Percentiles rank a stretch among this genome's conserved stretches.
Evolutionary conservation across 768 basidiomycete genomes (phyloP).

Genomic region (Chalciporus piperatus): DNA sequence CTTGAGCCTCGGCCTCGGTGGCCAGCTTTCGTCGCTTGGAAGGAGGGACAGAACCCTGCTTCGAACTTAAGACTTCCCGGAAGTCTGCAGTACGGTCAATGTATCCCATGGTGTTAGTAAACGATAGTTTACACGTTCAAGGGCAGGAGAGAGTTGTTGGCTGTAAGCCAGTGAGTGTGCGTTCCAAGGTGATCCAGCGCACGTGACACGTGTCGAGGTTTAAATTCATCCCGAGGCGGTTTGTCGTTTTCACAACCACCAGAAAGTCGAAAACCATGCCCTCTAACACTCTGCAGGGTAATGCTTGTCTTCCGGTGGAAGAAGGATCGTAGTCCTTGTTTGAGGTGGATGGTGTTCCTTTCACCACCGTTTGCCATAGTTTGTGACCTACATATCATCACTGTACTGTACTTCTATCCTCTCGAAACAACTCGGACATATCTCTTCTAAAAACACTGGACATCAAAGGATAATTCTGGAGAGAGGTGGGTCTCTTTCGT

Average conservation of each 20-base stretch:
- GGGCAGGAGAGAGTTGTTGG: not conserved
- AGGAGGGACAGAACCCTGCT: slow-evolving; percentile 41
- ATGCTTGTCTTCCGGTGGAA: slow-evolving; percentile 31
- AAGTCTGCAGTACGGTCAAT: slow-evolving; percentile 65
- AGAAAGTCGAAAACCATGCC: slow-evolving; percentile 19
- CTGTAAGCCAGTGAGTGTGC: too few relatives aligned
- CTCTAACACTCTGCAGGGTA: slow-evolving; percentile 8
- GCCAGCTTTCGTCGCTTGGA: slow-evolving; percentile 49
- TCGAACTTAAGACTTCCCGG: slow-evolving; percentile 46
- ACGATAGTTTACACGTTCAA: not conserved
- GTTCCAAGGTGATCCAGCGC: slow-evolving; percentile 2
- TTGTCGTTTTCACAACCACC: slow-evolving; percentile 22
- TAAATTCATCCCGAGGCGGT: not conserved
- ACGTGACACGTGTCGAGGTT: slow-evolving; percentile 23
- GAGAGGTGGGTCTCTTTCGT: slow-evolving; percentile 5
- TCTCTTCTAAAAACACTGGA: too few relatives aligned
- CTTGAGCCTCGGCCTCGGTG: slow-evolving; percentile 36
- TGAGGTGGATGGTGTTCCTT: slow-evolving; percentile 60
- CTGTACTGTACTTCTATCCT: slow-evolving; percentile 25
- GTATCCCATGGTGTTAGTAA: slow-evolving; percentile 46
- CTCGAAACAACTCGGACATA: not conserved
- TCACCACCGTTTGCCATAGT: slow-evolving; percentile 65
- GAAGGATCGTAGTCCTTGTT: slow-evolving; percentile 56
- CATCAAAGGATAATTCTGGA: slow-evolving; percentile 21
- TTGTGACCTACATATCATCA: slow-evolving; percentile 31